These are phyloP conservation scores for Sporormia fimetaria DNA, from an alignment of 495 filamentous ascomycete species.

Conservation along the genomic window DNA sequence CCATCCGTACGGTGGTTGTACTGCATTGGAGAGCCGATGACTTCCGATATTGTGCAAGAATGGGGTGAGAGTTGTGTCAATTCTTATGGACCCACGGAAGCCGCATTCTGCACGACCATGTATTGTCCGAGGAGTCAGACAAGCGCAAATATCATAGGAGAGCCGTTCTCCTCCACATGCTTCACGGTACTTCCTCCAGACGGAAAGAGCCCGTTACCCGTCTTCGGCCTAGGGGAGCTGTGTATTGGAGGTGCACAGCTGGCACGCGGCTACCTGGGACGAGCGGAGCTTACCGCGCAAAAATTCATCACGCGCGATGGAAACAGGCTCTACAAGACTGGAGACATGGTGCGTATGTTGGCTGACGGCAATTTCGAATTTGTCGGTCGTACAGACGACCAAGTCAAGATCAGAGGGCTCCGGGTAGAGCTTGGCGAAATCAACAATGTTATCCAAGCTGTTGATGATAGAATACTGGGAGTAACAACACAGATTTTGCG, in stretches of 20 bases:
- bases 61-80: conserved; percentile 25
- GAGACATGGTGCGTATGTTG: conserved; percentile 27
- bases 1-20: conserved; percentile 32
- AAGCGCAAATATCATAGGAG: conserved; percentile 23
- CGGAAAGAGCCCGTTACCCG: conserved; percentile 11
- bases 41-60: conserved; percentile 13
- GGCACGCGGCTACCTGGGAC: conserved; percentile 18
- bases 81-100: conserved; percentile 28
- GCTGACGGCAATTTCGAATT: conserved; percentile 23
- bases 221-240: conserved; percentile 27
- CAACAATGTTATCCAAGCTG: conserved; percentile 19
- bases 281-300: conserved; percentile 12
- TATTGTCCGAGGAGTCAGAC: conserved; percentile 7
- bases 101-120: conserved; percentile 26
- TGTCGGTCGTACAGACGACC: conserved; percentile 25
- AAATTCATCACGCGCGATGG: conserved; percentile 19
- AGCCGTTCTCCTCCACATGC: conserved; percentile 21
- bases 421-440: conserved; percentile 28
- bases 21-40: conserved; percentile 32
- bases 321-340: conserved; percentile 25
- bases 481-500: conserved; percentile 22
- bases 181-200: conserved; percentile 20
- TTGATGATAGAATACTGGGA: conserved; percentile 8
- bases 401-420: conserved; percentile 26
- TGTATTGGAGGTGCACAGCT: conserved; percentile 27